Base-by-base conservation (phyloP, 75 land plant genomes). In the Pinus taeda region DNA sequence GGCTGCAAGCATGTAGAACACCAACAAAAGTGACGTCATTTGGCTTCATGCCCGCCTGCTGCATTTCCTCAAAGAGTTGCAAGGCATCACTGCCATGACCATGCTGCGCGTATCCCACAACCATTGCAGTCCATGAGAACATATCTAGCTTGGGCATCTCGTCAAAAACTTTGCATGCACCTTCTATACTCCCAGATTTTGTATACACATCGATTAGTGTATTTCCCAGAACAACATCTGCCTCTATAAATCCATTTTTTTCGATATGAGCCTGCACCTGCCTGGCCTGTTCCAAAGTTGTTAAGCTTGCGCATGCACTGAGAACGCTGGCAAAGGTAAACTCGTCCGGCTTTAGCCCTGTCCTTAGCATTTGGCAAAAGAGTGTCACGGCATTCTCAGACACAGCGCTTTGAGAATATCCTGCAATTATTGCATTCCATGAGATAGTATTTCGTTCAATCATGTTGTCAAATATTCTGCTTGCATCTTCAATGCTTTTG, bases 71-170 rank as follows among this genome's bases (percentile, higher is more conserved):
- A 49, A 87, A 89, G 81, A 87, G 62, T 0, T 78, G 57, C 66
- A 93, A 69, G 45, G 93, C 91, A 60, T 83, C 49, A 57, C 75
- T 74, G 36, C 78, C 56, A 21, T 57, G 63, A 15, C 90, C 93
- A 79, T 86, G 79, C 33, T 83, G 86, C 9, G 80, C 64, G 75
- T 83, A 85, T 3, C 87, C 86, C 74, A 84, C 71, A 66, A 93
- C 87, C 87, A 93, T 85, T n/a, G 88, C 84, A 33, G 85, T 80
- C 93, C 89, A 90, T 56, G 89, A 80, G 33, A 88, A 83, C 33
- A 65, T 63, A 60, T 88, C 86, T 62, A 62, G 79, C 64, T 82
- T 74, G 7, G 57, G 81, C 72, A 83, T 79, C 63, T 64, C 24
- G 7, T 60, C 70, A 75, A 93, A 93, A 14, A 90, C 71, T 59